Conservation (phyloP, 1,284 basidiomycete genomes). For the Puccinia hordei region DNA sequence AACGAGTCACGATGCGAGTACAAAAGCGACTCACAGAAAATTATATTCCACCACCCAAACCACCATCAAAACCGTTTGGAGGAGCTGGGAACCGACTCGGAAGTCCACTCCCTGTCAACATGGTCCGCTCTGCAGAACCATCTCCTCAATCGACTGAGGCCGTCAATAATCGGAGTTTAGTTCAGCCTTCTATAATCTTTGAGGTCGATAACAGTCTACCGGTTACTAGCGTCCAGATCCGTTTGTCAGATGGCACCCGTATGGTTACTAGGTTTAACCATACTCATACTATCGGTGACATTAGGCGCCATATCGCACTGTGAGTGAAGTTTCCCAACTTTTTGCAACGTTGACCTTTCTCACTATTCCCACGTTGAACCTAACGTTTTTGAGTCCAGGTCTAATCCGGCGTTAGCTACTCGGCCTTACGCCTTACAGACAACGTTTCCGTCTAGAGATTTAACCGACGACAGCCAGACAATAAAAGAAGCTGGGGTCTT, state of each 20-base stretch:
- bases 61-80: slow-evolving; percentile 66
- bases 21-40: slow-evolving; percentile 73
- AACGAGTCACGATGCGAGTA: slow-evolving; percentile 84
- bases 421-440: slow-evolving; percentile 76
- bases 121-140: not conserved
- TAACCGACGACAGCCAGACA: slow-evolving; percentile 71
- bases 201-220: slow-evolving; percentile 79
- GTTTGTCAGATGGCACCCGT: slow-evolving; percentile 88
- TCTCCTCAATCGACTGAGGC: slow-evolving; percentile 44
- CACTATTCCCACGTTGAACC: not conserved
- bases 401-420: slow-evolving; percentile 70
- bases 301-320: slow-evolving; percentile 86
- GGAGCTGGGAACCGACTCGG: slow-evolving; percentile 85
- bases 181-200: slow-evolving; percentile 62
- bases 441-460: slow-evolving; percentile 77
- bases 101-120: slow-evolving; percentile 37
- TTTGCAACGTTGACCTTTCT: not conserved
- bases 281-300: slow-evolving; percentile 82
- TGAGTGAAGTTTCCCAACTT: slow-evolving; percentile 62
- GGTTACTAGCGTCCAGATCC: slow-evolving; percentile 85
- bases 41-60: slow-evolving; percentile 66
- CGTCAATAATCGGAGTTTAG: slow-evolving; percentile 58
- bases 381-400: slow-evolving; percentile 62
- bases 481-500: slow-evolving; percentile 73
- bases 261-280: slow-evolving; percentile 87